Evolutionary conservation across 2,329 filamentous ascomycete genomes (phyloP).

Genomic region (Alternaria triticina): DNA sequence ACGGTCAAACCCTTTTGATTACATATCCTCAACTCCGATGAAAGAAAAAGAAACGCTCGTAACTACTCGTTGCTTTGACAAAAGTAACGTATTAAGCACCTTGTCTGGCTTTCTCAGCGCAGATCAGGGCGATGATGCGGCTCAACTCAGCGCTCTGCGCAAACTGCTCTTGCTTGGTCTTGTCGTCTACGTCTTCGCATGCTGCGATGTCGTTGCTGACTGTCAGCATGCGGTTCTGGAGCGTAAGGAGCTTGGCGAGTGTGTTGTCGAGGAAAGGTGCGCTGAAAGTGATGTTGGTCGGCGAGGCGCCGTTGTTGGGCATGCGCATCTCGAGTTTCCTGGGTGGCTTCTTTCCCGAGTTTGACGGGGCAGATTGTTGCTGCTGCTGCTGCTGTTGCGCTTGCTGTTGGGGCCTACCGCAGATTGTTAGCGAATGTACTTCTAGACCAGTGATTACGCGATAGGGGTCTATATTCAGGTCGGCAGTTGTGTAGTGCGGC

Average conservation of each 20-base stretch:
- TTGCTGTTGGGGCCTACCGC: conserved; percentile 27
- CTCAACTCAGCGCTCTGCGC: conserved; percentile 57
- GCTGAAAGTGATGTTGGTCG: conserved; percentile 55
- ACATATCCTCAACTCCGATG: neutral
- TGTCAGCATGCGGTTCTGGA: conserved; percentile 59
- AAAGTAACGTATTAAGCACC: conserved; percentile 34
- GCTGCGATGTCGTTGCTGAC: conserved; percentile 56
- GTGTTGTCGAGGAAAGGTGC: conserved; percentile 61
- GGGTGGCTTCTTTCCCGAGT: conserved; percentile 50
- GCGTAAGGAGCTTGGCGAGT: conserved; percentile 56
- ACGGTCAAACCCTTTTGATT: neutral
- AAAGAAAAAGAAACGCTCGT: neutral
- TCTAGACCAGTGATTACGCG: neutral
- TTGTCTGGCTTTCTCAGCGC: conserved; percentile 60
- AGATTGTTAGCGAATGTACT: conserved; percentile 13
- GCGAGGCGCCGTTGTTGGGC: conserved; percentile 42
- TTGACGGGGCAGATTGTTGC: conserved; percentile 16
- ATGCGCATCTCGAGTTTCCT: conserved; percentile 60
- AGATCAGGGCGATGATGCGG: conserved; percentile 59
- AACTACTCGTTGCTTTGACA: neutral
- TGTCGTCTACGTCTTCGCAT: conserved; percentile 54
- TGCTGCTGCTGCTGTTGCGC: conserved; percentile 28
- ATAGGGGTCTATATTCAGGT: neutral
- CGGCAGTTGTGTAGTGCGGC: neutral
- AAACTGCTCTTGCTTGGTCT: conserved; percentile 58